Evolutionary conservation across 2,329 filamentous ascomycete species (phyloP).

Genomic region (Pseudocercospora musae): DNA sequence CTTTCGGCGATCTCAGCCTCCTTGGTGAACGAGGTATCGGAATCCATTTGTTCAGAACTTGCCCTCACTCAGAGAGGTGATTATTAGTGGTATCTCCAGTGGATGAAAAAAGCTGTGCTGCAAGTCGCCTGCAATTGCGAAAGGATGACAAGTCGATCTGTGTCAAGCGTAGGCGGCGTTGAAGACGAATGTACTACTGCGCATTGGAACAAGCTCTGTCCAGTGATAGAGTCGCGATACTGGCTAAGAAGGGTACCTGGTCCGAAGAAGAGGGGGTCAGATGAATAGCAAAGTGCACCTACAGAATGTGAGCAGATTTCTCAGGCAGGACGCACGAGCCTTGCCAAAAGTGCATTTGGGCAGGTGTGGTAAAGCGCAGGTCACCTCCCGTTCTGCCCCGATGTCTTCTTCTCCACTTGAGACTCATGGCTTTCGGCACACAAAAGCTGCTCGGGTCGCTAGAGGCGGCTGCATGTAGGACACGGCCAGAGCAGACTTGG

Average conservation of each 20-base stretch:
- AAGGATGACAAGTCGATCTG: neutral
- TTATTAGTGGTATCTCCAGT: neutral
- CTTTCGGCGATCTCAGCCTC: constrained; percentile 9
- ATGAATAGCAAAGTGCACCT: neutral
- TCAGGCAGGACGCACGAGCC: neutral
- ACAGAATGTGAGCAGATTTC: neutral
- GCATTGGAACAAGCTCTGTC: constrained; percentile 6
- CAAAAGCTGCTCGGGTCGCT: neutral
- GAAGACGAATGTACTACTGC: neutral
- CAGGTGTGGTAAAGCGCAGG: neutral
- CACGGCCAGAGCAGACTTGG: neutral
- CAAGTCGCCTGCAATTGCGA: neutral
- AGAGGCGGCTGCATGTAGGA: neutral
- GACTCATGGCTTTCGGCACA: neutral
- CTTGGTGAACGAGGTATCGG: constrained; percentile 12
- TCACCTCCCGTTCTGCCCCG: neutral
- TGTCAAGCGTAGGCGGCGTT: constrained; percentile 10
- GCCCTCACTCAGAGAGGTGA: neutral
- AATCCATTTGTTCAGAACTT: constrained; percentile 11
- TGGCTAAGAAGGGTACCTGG: neutral
- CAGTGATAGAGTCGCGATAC: neutral
- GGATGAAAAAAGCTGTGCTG: neutral
- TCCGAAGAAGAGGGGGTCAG: neutral
- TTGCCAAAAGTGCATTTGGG: neutral
- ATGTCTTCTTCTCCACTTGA: neutral